These are phyloP conservation scores for Cryphonectria nitschkei DNA, from an alignment of 2,329 filamentous ascomycete species.

Conservation along the genomic window DNA sequence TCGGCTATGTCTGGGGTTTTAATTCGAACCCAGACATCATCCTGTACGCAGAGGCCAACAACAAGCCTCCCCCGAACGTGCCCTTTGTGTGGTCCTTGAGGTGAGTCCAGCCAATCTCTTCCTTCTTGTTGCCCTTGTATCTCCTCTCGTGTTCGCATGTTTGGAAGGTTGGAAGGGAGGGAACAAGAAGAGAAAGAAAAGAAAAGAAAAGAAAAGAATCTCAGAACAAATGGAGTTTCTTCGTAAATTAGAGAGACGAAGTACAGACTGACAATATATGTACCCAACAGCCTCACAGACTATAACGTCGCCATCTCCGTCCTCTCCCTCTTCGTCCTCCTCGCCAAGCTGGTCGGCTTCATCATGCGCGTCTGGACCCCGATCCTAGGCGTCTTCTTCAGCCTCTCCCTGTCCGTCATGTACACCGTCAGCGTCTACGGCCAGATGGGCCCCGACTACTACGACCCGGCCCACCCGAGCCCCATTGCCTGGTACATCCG, in stretches of 20 bases:
- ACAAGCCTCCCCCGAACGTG: constrained; percentile 61
- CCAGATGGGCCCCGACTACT: constrained; percentile 74
- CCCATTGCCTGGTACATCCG: constrained; percentile 75
- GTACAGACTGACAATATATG: constrained; percentile 25
- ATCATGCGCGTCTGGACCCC: constrained; percentile 75
- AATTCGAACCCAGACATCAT: constrained; percentile 74
- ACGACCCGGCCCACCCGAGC: constrained; percentile 65
- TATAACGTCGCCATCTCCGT: constrained; percentile 79
- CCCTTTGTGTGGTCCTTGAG: constrained; percentile 74
- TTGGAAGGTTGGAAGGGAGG: background rate
- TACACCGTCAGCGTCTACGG: constrained; percentile 70
- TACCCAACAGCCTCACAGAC: constrained; percentile 64
- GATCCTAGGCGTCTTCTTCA: constrained; percentile 62
- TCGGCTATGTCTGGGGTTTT: constrained; percentile 71
- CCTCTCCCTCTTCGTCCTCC: constrained; percentile 74
- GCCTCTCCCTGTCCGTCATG: constrained; percentile 60
- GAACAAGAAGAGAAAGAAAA: background rate
- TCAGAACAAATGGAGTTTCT: no score
- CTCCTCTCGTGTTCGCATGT: background rate
- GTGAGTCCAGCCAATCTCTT: constrained; percentile 53
- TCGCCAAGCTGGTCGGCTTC: constrained; percentile 70
- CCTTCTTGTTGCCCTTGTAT: background rate
- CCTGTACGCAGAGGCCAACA: constrained; percentile 75
- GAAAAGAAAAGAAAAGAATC: background rate
- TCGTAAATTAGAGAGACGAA: no score